phyloP scores from a whole-genome alignment of 306 rosid genomes.

The Trifolium subterraneum region DNA sequence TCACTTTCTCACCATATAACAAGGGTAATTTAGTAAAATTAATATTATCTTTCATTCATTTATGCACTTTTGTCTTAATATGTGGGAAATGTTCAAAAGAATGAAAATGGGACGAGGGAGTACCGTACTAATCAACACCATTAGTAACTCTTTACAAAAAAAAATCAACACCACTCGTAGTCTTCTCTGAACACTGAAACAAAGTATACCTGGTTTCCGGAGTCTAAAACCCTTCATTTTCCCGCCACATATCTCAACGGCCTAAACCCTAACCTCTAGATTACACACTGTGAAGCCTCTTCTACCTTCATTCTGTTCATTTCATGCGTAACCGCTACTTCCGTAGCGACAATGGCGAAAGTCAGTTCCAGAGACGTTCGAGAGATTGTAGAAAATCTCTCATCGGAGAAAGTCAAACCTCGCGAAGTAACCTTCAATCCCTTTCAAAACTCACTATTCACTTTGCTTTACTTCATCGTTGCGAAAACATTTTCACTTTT shows the following conservation, averaged over 20 bases:
- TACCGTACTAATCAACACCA: too few relatives aligned
- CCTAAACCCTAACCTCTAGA: slow-evolving; percentile 41
- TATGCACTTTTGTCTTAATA: too few relatives aligned
- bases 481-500: slow-evolving; percentile 23
- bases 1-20: too few relatives aligned
- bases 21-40: too few relatives aligned
- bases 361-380: slow-evolving; percentile 74
- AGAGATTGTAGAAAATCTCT: slow-evolving; percentile 76
- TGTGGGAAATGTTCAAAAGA: too few relatives aligned
- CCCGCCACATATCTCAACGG: slow-evolving; percentile 52
- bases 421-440: slow-evolving; percentile 70
- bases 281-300: slow-evolving; percentile 4
- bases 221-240: slow-evolving; percentile 40
- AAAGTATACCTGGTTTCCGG: background rate
- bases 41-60: too few relatives aligned
- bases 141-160: too few relatives aligned
- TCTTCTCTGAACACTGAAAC: background rate
- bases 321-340: slow-evolving; percentile 22
- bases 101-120: too few relatives aligned
- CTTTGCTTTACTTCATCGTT: slow-evolving; percentile 8
- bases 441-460: slow-evolving; percentile 20
- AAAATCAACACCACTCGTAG: too few relatives aligned
- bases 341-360: slow-evolving; percentile 47
- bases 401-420: slow-evolving; percentile 82
- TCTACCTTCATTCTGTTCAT: background rate